A percentile compares a stretch with the other conserved stretches of the same genome.
Evolutionary conservation across 352 stramenopile genomes (phyloP).

Genomic region (Albugo candida): DNA sequence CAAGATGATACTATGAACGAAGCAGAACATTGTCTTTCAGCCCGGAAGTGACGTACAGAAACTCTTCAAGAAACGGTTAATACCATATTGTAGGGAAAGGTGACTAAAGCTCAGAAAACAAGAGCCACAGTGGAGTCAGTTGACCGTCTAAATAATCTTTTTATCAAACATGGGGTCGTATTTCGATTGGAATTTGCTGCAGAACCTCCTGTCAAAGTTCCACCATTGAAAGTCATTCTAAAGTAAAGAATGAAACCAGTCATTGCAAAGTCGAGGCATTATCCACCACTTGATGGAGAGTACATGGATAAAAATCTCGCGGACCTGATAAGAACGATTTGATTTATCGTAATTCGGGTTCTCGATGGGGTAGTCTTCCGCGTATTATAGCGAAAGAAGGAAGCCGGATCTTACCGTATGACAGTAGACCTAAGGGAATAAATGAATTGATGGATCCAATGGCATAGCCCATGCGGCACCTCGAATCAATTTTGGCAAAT

Average conservation of each 20-base stretch:
- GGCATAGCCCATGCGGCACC: conserved; percentile 8
- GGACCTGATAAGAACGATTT: background rate
- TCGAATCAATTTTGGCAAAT: conserved; percentile 3
- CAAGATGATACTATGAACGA: background rate
- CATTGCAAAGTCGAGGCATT: background rate
- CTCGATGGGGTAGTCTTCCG: too few species aligned
- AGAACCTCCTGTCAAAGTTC: background rate
- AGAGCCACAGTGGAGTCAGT: background rate
- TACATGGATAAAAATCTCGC: background rate
- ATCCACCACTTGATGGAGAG: background rate
- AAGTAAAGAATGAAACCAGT: background rate
- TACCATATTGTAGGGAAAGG: background rate
- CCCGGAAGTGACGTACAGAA: background rate
- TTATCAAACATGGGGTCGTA: too few species aligned
- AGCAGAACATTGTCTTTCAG: background rate
- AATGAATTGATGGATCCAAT: conserved; percentile 11
- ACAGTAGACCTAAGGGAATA: background rate
- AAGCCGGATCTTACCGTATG: background rate
- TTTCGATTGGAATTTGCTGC: background rate
- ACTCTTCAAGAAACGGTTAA: background rate
- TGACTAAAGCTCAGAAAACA: background rate
- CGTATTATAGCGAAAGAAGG: too few species aligned
- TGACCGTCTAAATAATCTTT: too few species aligned
- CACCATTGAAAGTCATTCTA: background rate
- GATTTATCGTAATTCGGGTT: background rate